Evolutionary conservation across 257 asterid genomes (phyloP), one percentile per base, ranked within the genome.

Genomic region (Haberlea rhodopensis): DNA sequence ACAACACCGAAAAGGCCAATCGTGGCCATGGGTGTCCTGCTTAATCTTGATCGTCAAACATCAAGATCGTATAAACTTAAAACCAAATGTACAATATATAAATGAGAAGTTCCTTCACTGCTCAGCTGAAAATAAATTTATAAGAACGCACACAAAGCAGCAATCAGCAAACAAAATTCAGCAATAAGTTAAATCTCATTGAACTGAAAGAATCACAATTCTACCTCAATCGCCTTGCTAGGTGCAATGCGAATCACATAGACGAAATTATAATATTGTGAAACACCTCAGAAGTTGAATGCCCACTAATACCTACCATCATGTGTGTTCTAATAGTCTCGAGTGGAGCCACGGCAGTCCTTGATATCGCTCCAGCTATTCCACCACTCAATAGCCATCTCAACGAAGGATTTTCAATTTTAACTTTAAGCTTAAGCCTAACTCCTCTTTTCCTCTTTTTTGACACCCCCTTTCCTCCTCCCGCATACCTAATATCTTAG

Each of bases 191-290:
- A 11, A 10, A 10, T 11, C 46, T 37, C 4, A 37, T 37, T n/a
- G 40, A 56, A 31, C 27, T 8, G 28, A 6, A 58, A 56, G 6
- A 29, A 16, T 18, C n/a, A 58, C 24, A 29, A 8, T 28, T 29
- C 2, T 70, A 81, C 83, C 84, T 81, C 86, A 15, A 81, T 73
- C 26, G 86, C 83, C 78, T 81, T 81, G 84, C 84, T 78, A 10
- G 86, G 86, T 21, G 86, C 83, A 67, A 81, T 80, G 34, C 86
- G 78, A 19, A 81, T 65, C 56, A 81, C 84, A 70, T 81, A 78
- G 57, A 81, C 78, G 63, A 81, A 71, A 73, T 81, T 81, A 78
- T 62, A 29, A 81, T 78, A 64, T 75, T 73, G 19, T 72, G 70
- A 18, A 81, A 81, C 29, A 81, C 86, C 62, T 81, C 86, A 57